Evolutionary conservation across 2,329 filamentous ascomycete species (phyloP), one percentile per base, ranked within the genome.

Genomic region (Sclerotinia minor): DNA sequence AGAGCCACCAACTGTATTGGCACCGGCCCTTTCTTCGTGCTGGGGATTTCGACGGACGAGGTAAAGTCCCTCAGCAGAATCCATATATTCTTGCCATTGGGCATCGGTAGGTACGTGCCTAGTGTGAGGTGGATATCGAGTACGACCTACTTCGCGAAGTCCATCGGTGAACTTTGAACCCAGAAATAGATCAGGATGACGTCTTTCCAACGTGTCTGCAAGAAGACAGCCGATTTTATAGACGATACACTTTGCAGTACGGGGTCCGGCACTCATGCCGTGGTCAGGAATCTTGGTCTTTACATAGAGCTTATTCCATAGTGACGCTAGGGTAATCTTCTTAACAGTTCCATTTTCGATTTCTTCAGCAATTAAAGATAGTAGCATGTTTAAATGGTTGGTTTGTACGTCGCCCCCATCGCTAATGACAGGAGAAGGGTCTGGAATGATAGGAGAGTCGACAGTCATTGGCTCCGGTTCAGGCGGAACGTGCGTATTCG

Each of bases 191-290:
- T 50, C 5, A 52, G 45, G 45, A 17, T 67, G 49, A 11, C 45
- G 54, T 52, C 52, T 35, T 6, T 67, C 64, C 8, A 67, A 38
- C 3, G 60, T 9, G 13, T 61, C 64, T 35, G 64, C 64, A 9
- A 67, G 54, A 11, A 45, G 21, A 21, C 45, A 11, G 5, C 54
- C 55, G 17, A 67, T n/a, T 29, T 6, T 59, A 13, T 67, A 60
- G 32, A 67, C 49, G n/a, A 67, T 26, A 13, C 64, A 67, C 38
- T 67, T 67, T 21, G 64, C 54, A 52, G 60, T 60, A 11, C 64
- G 64, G 5, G 64, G 38, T 29, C 64, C 55, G n/a, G 57, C 54
- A n/a, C 45, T 19, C 21, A 45, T 21, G 13, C 45, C 44, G 17
- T 60, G 24, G 19, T 67, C 64, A 13, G 64, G 64, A 19, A 67